Evolutionary conservation across 2,329 filamentous ascomycete species (phyloP).

Genomic region (Aspergillus pseudotamarii): DNA sequence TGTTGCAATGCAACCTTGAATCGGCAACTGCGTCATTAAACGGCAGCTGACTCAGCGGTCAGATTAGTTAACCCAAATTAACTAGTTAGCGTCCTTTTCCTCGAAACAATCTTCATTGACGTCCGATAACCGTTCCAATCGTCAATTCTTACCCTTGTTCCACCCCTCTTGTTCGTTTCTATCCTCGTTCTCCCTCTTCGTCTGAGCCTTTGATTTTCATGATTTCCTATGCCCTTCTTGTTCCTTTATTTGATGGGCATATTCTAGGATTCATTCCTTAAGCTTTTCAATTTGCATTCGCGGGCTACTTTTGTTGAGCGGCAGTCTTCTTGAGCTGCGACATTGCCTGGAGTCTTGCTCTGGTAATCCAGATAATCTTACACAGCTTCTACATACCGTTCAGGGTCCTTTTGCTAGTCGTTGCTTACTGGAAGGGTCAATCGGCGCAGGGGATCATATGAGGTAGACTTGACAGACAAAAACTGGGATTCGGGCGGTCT

Average conservation of each 20-base stretch:
- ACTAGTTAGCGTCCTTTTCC: not conserved
- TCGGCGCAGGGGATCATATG: constrained; percentile 22
- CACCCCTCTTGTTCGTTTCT: not conserved
- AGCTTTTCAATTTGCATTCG: not conserved
- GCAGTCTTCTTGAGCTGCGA: not conserved
- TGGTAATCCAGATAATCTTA: not conserved
- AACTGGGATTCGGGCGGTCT: constrained; percentile 22
- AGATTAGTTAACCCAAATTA: not conserved
- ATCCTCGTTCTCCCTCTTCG: not conserved
- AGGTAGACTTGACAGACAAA: constrained; percentile 27
- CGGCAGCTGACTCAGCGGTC: not conserved
- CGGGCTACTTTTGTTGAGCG: not conserved
- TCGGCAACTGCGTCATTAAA: constrained; percentile 3
- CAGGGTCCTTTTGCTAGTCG: constrained; percentile 20
- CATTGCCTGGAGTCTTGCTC: not conserved
- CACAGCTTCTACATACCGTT: constrained; percentile 11
- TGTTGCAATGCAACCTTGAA: not conserved
- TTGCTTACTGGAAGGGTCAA: constrained; percentile 23
- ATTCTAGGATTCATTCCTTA: constrained; percentile 6
- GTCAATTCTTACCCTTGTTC: constrained; percentile 1
- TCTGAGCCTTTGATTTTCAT: not conserved
- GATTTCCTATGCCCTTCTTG: not conserved
- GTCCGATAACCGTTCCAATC: constrained; percentile 1
- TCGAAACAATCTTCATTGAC: not conserved
- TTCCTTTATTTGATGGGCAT: not conserved